phyloP scores from a whole-genome alignment of 495 filamentous ascomycete species.

The Penicillium macrosclerotiorum region DNA sequence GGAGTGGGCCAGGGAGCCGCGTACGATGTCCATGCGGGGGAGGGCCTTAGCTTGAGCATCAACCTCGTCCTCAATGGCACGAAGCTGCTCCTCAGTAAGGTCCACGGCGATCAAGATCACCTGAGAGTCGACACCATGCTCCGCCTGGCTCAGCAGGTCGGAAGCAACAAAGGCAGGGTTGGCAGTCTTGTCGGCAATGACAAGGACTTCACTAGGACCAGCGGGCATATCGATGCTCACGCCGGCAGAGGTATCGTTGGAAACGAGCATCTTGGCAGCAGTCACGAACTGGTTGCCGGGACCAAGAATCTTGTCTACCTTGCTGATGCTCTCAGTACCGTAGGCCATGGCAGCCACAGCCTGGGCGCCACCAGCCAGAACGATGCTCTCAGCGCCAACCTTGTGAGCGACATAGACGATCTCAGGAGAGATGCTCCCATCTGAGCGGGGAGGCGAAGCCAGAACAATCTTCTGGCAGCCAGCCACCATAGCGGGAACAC shows the following conservation, averaged over 20 bases:
- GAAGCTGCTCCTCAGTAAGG: constrained; percentile 65
- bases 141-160: constrained; percentile 91
- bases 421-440: constrained; percentile 90
- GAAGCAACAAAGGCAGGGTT: constrained; percentile 95
- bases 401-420: constrained; percentile 99
- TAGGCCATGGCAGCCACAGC: constrained; percentile 78
- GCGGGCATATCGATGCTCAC: constrained; percentile 99
- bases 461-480: constrained; percentile 95
- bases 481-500: constrained; percentile 94
- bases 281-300: constrained; percentile 99
- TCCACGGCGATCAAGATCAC: constrained; percentile 88
- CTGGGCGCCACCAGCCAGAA: constrained; percentile 92
- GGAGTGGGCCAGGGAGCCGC: constrained; percentile 86
- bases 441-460: constrained; percentile 84
- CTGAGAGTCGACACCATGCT: constrained; percentile 94
- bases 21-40: constrained; percentile 88
- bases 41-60: constrained; percentile 85
- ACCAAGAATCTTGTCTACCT: constrained; percentile 98
- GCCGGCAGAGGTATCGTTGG: constrained; percentile 90
- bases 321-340: constrained; percentile 72
- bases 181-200: constrained; percentile 85
- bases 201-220: constrained; percentile 92
- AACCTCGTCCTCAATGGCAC: constrained; percentile 85
- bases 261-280: constrained; percentile 95
- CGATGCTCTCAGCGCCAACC: constrained; percentile 90